A percentile compares a stretch with the other conserved stretches of the same genome.
phyloP scores from a whole-genome alignment of 345 rosid genomes.

The Mallotus nudiflorus region DNA sequence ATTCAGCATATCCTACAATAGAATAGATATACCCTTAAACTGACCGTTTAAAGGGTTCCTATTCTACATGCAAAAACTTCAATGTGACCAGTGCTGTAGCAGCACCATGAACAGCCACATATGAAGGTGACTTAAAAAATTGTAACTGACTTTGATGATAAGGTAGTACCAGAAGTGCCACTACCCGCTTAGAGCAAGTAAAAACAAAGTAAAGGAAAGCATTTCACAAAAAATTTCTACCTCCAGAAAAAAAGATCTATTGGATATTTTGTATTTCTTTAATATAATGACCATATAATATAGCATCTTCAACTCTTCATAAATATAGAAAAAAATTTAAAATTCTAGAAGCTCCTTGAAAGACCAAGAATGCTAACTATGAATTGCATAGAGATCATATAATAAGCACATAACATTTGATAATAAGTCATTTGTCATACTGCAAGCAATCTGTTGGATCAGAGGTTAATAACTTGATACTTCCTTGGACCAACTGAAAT shows the following conservation, averaged over 20 bases:
- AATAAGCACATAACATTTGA: neutral
- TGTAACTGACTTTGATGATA: too few relatives aligned
- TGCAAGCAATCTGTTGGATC: neutral
- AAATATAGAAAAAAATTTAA: neutral
- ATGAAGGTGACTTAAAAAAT: too few relatives aligned
- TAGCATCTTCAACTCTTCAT: neutral
- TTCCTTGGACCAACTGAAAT: neutral
- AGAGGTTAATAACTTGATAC: neutral
- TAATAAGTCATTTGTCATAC: neutral
- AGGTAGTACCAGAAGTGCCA: too few relatives aligned
- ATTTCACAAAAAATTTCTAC: neutral
- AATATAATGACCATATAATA: neutral
- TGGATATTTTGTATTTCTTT: neutral
- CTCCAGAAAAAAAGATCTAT: neutral
- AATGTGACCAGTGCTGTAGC: neutral
- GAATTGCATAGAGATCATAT: neutral
- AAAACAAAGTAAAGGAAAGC: neutral
- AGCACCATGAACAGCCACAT: conserved; percentile 2
- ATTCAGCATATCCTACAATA: neutral
- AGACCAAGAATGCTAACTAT: neutral
- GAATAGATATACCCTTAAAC: neutral
- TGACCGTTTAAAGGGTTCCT: neutral
- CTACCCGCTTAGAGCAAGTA: neutral
- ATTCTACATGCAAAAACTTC: neutral
- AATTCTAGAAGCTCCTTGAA: neutral